A percentile compares a stretch with the other conserved stretches of the same genome.
Evolutionary conservation across 208 protist genomes (phyloP).

Genomic region (Trypanosomatidae sp.): DNA sequence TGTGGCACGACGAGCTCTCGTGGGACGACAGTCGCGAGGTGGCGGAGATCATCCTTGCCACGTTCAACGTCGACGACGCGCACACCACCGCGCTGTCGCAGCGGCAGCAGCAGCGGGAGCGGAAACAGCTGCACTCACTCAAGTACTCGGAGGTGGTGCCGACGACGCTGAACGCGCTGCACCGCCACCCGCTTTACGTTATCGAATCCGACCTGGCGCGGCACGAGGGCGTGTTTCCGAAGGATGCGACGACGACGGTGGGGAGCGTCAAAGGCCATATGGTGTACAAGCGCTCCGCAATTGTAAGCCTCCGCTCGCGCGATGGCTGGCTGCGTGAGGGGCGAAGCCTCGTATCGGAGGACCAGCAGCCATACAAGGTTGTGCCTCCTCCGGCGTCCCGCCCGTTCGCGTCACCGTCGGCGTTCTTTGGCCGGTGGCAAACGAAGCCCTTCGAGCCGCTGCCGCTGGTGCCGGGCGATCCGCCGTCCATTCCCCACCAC

Average conservation of each 20-base stretch:
- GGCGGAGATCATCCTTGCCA: slow-evolving; percentile 62
- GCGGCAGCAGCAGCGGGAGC: slow-evolving; percentile 48
- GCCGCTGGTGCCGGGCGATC: slow-evolving; percentile 55
- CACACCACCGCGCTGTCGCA: slow-evolving; percentile 24
- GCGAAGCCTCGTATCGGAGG: slow-evolving; percentile 56
- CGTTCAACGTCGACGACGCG: slow-evolving; percentile 34
- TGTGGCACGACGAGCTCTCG: slow-evolving; percentile 68
- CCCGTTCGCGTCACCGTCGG: slow-evolving; percentile 68
- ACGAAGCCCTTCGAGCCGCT: slow-evolving; percentile 82
- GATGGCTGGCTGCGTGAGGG: slow-evolving; percentile 89
- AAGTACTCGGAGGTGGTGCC: slow-evolving; percentile 83
- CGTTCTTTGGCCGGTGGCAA: slow-evolving; percentile 89
- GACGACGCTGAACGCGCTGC: slow-evolving; percentile 73
- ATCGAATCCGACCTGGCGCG: slow-evolving; percentile 75
- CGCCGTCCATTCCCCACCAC: slow-evolving; percentile 62
- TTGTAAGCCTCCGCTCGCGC: slow-evolving; percentile 78
- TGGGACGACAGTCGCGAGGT: slow-evolving; percentile 87
- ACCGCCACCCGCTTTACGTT: slow-evolving; percentile 85
- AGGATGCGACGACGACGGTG: slow-evolving; percentile 70
- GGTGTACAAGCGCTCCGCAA: slow-evolving; percentile 88
- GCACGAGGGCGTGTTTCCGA: slow-evolving; percentile 83
- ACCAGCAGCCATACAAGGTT: slow-evolving; percentile 74
- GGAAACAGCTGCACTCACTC: slow-evolving; percentile 71
- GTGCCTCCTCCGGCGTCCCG: slow-evolving; percentile 79
- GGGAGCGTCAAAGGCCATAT: slow-evolving; percentile 82